Conservation (phyloP, 2,329 filamentous ascomycete species). For the Cryphonectria carpinicola region DNA sequence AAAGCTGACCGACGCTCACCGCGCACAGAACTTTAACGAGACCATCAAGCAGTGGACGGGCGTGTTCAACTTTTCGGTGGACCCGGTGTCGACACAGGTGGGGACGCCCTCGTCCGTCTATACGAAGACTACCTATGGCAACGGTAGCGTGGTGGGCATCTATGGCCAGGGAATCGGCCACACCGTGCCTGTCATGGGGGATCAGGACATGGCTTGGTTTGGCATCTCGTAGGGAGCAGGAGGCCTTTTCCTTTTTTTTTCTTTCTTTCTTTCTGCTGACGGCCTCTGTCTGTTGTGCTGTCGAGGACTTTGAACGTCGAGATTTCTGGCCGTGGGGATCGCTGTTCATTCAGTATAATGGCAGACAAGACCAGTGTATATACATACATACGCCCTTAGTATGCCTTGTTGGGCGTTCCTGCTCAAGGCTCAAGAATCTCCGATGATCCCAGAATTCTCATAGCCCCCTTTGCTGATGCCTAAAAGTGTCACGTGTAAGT, state of each 20-base stretch:
- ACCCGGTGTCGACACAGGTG: constrained; percentile 36
- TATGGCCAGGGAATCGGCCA: constrained; percentile 42
- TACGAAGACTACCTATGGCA: constrained; percentile 44
- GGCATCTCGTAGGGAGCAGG: constrained; percentile 31
- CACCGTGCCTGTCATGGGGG: constrained; percentile 40
- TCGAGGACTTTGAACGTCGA: background rate
- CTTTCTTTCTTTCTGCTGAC: background rate
- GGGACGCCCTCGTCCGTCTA: constrained; percentile 42
- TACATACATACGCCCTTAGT: background rate
- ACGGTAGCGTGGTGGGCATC: constrained; percentile 37
- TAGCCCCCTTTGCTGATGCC: background rate
- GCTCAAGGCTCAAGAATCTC: background rate
- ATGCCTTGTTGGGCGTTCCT: background rate
- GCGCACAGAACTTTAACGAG: constrained; percentile 45
- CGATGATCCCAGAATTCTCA: background rate
- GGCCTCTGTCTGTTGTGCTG: background rate
- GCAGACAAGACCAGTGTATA: background rate
- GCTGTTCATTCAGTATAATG: background rate
- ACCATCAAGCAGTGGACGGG: constrained; percentile 51
- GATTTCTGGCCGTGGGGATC: background rate
- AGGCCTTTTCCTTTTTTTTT: background rate
- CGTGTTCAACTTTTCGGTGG: constrained; percentile 44
- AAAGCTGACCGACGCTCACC: background rate
- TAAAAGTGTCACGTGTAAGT: background rate
- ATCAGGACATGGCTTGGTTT: constrained; percentile 43